Base-by-base conservation (phyloP, 1,139 yeast genomes). In the Taphrina deformans region DNA sequence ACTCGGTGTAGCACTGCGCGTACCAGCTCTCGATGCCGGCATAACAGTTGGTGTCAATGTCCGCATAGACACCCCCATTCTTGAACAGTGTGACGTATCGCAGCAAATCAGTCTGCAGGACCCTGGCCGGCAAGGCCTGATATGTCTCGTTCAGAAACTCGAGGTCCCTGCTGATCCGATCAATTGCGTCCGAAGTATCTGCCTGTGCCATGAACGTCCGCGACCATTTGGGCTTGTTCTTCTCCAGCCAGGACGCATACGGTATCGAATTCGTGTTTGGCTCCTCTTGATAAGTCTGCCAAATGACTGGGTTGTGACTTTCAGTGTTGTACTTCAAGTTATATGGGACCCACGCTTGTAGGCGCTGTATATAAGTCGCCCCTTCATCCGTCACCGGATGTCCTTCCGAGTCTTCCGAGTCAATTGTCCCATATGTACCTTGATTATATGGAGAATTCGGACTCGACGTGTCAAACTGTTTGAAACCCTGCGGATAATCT, bases 21-120 rank as follows among this genome's bases (percentile, higher is more conserved):
- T 48, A 52, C 63, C 63, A 59, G 21, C 31, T 40, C 33, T 59
- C 63, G 29, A 59, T 52, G 21, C 41, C 44, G 9, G 40, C 21
- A 41, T 59, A 50, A 27, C 63, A 59, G 31, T 31, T 72, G 0
- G 99, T 93, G 74, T 93, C 98, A 61, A 92, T 87, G 73, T 92
- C 98, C 0, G 96, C 82, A 74, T 92, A 92, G 2, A 90, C 87
- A 1, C 99, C 99, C 33, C 99, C 99, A 67, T 92, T 81, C n/a
- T 97, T 97, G 72, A 82, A 86, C 45, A 92, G 76, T 62, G 92
- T 85, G 72, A 93, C 79, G 75, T 92, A 93, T 67, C 97, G 79
- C 79, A 93, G 89, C 73, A 92, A 92, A 76, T 92, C 98, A 10
- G 96, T 96, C 73, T 88, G 87, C 68, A 92, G 78, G 64, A 90